These are phyloP conservation scores for Cicer chorassanicum DNA, from an alignment of 306 rosid species.

Conservation along the genomic window DNA sequence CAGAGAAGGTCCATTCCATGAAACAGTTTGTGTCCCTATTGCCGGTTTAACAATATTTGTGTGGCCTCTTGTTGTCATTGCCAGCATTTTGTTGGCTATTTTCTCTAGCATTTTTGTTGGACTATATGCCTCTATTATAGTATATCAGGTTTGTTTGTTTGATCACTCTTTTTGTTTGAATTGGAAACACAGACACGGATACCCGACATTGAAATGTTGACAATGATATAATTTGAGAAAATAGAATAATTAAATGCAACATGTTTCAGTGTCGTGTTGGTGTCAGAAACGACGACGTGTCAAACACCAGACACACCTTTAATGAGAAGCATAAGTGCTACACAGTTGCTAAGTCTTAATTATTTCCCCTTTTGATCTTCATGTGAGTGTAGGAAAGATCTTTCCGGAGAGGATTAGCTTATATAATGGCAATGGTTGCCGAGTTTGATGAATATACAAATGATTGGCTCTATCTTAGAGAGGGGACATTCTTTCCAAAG, in stretches of 20 bases:
- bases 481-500: slow-evolving; percentile 83
- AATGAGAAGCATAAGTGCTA: too few relatives aligned
- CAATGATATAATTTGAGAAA: too few relatives aligned
- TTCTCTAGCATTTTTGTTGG: slow-evolving; percentile 75
- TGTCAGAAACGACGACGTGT: too few relatives aligned
- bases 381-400: slow-evolving; percentile 74
- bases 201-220: too few relatives aligned
- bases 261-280: too few relatives aligned
- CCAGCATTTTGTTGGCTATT: slow-evolving; percentile 64
- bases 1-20: slow-evolving; percentile 94
- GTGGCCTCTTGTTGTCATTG: slow-evolving; percentile 87
- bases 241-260: too few relatives aligned
- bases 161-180: slow-evolving; percentile 1
- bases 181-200: too few relatives aligned
- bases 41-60: slow-evolving; percentile 84
- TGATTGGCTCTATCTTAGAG: slow-evolving; percentile 88
- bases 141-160: slow-evolving; percentile 74
- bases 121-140: slow-evolving; percentile 73
- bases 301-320: too few relatives aligned
- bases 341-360: too few relatives aligned
- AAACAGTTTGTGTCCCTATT: slow-evolving; percentile 84
- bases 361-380: slow-evolving; percentile 20
- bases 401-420: slow-evolving; percentile 73
- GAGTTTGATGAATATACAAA: slow-evolving; percentile 89
- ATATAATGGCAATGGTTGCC: slow-evolving; percentile 84